Evolutionary conservation across 1,284 basidiomycete genomes (phyloP).

Genomic region (Cryptococcus sp.): DNA sequence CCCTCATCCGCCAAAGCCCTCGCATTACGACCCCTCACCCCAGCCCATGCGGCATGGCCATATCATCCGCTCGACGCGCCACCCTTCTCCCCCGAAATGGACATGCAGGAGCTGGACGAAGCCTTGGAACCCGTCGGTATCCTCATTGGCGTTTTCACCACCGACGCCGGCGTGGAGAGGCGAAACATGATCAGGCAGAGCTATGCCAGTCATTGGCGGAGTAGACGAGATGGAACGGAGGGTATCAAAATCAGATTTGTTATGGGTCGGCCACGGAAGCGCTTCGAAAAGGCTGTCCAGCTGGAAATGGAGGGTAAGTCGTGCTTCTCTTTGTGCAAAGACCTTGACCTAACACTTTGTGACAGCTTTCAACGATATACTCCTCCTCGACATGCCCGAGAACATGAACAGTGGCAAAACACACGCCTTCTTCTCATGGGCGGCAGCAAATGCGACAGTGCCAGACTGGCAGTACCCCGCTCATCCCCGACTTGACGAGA

Average conservation of each 20-base stretch:
- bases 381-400: slow-evolving; percentile 57
- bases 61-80: slow-evolving; percentile 26
- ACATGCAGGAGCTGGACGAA: slow-evolving; percentile 57
- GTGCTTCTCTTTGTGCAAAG: slow-evolving; percentile 7
- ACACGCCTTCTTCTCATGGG: slow-evolving; percentile 59
- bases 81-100: slow-evolving; percentile 27
- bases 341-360: neutral
- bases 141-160: slow-evolving; percentile 87
- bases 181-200: slow-evolving; percentile 87
- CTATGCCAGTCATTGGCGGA: slow-evolving; percentile 80
- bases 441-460: slow-evolving; percentile 85
- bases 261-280: slow-evolving; percentile 77
- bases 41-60: slow-evolving; percentile 50
- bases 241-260: slow-evolving; percentile 89
- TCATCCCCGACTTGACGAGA: slow-evolving; percentile 13
- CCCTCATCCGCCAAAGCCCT: slow-evolving; percentile 15
- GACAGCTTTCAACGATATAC: slow-evolving; percentile 65
- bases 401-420: slow-evolving; percentile 59
- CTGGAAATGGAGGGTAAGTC: slow-evolving; percentile 88
- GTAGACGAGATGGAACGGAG: slow-evolving; percentile 74
- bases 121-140: slow-evolving; percentile 82
- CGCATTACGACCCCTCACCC: slow-evolving; percentile 34
- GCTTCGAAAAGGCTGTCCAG: slow-evolving; percentile 75
- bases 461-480: slow-evolving; percentile 57
- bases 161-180: slow-evolving; percentile 81